A percentile compares a stretch with the other conserved stretches of the same genome.
These are phyloP conservation scores for Magnusiomyces magnusii DNA, from an alignment of 1,139 yeast genomes.

Conservation along the genomic window DNA sequence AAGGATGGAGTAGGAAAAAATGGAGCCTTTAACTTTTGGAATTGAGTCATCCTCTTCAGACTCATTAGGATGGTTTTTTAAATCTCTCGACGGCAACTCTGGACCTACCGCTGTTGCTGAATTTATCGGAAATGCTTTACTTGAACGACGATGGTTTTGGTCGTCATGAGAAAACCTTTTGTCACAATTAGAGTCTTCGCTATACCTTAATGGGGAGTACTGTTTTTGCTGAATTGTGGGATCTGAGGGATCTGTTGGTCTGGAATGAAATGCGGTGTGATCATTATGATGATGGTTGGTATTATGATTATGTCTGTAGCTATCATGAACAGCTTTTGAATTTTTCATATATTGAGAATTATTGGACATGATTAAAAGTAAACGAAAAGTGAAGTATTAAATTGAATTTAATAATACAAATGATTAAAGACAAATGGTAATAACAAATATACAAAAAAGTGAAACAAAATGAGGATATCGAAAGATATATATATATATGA, in stretches of 20 bases:
- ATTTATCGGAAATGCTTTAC: neutral
- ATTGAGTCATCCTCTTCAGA: neutral
- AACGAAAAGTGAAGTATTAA: no score
- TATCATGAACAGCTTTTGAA: neutral
- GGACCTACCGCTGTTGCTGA: neutral
- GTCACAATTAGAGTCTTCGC: neutral
- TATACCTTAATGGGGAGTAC: neutral
- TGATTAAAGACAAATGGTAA: neutral
- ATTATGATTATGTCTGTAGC: neutral
- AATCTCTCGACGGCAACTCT: neutral
- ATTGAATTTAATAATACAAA: neutral
- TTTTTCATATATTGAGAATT: neutral
- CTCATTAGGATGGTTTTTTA: neutral
- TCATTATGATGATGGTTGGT: neutral
- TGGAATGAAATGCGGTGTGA: no score
- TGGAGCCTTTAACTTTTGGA: conserved; percentile 6
- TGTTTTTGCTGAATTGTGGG: no score
- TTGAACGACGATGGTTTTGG: no score
- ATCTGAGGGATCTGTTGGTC: no score
- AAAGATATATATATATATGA: neutral
- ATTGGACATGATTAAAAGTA: neutral
- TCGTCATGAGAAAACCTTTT: no score
- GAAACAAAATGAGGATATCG: neutral
- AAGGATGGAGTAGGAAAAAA: conserved; percentile 10
- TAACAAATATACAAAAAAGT: neutral